phyloP scores from a whole-genome alignment of 306 rosid genomes.

The Dalbergia oliveri region DNA sequence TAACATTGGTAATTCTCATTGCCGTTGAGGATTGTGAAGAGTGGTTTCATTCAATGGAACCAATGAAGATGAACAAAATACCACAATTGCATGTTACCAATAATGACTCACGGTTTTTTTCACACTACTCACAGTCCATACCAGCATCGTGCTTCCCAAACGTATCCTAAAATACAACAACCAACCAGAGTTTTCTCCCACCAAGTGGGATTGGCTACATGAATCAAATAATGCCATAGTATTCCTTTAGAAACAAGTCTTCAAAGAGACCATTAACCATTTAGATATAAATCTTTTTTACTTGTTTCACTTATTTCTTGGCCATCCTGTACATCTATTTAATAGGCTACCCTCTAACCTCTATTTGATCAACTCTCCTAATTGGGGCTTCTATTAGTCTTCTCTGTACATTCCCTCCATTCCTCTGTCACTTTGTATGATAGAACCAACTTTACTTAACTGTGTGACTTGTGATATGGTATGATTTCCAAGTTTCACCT shows the following conservation, averaged over 20 bases:
- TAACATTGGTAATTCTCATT: too few species aligned
- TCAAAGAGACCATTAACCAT: not conserved
- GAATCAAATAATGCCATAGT: not conserved
- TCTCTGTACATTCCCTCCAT: too few species aligned
- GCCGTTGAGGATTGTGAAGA: not conserved
- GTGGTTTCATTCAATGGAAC: not conserved
- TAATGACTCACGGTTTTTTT: not conserved
- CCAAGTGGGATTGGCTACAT: too few species aligned
- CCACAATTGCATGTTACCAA: constrained; percentile 1
- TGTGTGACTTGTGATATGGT: not conserved
- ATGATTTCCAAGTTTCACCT: not conserved
- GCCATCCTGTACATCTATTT: not conserved
- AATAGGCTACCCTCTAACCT: too few species aligned
- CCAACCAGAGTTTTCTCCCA: too few species aligned
- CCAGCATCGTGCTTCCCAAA: not conserved
- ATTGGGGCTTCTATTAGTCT: too few species aligned
- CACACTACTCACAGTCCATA: not conserved
- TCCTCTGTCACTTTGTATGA: too few species aligned
- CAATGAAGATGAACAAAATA: not conserved
- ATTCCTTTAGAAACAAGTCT: not conserved
- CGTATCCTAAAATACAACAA: too few species aligned
- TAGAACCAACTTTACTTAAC: too few species aligned
- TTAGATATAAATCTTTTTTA: not conserved
- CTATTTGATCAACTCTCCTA: too few species aligned
- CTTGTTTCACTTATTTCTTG: not conserved